These are phyloP conservation scores for Trichoderma oligosporum DNA, from an alignment of 2,329 filamentous ascomycete species.

Conservation along the genomic window DNA sequence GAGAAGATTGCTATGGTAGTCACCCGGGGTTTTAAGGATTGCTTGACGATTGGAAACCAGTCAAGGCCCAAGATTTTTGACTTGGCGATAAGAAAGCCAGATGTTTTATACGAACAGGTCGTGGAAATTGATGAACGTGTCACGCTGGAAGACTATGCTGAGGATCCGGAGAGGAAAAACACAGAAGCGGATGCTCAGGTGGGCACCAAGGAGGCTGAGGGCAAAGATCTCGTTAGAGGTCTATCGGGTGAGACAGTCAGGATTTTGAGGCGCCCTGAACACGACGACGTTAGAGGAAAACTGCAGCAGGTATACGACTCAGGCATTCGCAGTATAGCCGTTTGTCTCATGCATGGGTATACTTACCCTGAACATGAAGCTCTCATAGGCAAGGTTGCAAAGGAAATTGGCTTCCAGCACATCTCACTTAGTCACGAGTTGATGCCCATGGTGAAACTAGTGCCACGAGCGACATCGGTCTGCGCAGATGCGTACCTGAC, in stretches of 20 bases:
- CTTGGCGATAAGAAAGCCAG: constrained; percentile 78
- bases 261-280: constrained; percentile 58
- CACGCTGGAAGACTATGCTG: constrained; percentile 86
- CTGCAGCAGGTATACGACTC: constrained; percentile 60
- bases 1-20: constrained; percentile 85
- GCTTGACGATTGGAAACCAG: constrained; percentile 85
- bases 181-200: constrained; percentile 53
- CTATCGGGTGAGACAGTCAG: constrained; percentile 67
- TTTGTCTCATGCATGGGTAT: constrained; percentile 89
- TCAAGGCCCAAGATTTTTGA: constrained; percentile 88
- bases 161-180: constrained; percentile 66
- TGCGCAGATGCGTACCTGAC: constrained; percentile 45
- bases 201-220: constrained; percentile 44
- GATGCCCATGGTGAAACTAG: constrained; percentile 45
- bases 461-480: constrained; percentile 42
- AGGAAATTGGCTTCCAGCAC: constrained; percentile 70
- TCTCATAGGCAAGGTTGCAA: constrained; percentile 69
- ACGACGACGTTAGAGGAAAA: constrained; percentile 52
- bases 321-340: constrained; percentile 76
- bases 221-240: constrained; percentile 62
- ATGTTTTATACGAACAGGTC: constrained; percentile 79
- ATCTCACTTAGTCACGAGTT: constrained; percentile 55
- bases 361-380: constrained; percentile 86
- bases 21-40: constrained; percentile 84
- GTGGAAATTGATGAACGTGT: constrained; percentile 90